Percentiles rank a stretch among this genome's conserved stretches.
Conservation (phyloP, 345 rosid species). For the Trapa incisa region DNA sequence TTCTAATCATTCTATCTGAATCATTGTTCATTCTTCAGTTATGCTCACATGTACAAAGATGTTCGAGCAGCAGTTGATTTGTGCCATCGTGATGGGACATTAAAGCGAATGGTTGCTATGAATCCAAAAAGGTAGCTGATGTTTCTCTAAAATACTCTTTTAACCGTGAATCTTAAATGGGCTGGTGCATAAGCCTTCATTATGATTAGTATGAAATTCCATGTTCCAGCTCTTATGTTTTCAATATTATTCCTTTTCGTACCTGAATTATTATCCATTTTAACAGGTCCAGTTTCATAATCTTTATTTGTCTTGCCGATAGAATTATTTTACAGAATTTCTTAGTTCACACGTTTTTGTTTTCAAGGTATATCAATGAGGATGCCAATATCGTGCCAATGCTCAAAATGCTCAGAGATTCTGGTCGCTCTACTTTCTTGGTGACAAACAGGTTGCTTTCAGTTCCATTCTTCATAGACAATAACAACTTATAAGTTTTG, state of each 20-base stretch:
- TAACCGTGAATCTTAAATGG: not conserved
- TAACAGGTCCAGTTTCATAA: not conserved
- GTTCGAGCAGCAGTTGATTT: constrained; percentile 95
- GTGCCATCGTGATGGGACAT: constrained; percentile 97
- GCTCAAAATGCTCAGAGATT: constrained; percentile 82
- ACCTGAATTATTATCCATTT: not conserved
- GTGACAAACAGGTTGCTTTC: constrained; percentile 75
- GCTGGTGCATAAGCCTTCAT: not conserved
- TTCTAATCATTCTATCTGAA: not conserved
- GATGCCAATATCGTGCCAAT: constrained; percentile 65
- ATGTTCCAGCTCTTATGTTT: not conserved
- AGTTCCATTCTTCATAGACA: not conserved
- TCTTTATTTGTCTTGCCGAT: not conserved
- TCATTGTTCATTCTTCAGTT: constrained; percentile 27
- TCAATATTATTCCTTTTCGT: not conserved
- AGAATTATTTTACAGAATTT: not conserved
- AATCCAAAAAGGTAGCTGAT: constrained; percentile 37
- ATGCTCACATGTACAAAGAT: constrained; percentile 72
- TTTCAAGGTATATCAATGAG: constrained; percentile 68
- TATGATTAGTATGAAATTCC: not conserved
- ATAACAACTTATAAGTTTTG: not conserved
- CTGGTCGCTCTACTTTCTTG: constrained; percentile 88
- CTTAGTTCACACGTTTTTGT: not conserved
- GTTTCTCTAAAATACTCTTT: not conserved
- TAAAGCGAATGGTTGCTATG: constrained; percentile 92